Evolutionary conservation across 148 eudicot species (phyloP).

Genomic region (Silene uniflora): DNA sequence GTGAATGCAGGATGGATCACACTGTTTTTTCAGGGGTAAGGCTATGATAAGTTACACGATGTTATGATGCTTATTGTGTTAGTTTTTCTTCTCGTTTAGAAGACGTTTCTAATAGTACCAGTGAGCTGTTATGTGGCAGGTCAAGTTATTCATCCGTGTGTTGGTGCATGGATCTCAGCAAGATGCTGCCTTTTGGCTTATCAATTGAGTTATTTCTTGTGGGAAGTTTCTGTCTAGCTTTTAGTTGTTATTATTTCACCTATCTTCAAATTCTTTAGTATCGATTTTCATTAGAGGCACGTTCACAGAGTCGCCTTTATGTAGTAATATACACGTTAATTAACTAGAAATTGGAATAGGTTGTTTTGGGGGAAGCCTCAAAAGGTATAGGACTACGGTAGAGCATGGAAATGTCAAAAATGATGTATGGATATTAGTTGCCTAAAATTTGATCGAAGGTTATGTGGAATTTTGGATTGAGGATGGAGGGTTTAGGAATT

Average conservation of each 20-base stretch:
- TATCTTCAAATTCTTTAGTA: background rate
- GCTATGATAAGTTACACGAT: background rate
- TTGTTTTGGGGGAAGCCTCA: background rate
- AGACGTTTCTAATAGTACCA: conserved; percentile 24
- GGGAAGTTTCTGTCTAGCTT: no score
- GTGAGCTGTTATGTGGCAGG: conserved; percentile 36
- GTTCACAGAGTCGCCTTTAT: background rate
- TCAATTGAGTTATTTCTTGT: background rate
- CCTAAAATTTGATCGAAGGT: no score
- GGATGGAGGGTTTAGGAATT: no score
- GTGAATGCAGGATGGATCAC: conserved; percentile 20
- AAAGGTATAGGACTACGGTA: background rate
- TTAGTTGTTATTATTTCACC: no score
- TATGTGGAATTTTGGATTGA: no score
- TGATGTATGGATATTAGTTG: no score
- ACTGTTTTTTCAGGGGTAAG: background rate
- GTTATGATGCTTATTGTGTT: conserved; percentile 5
- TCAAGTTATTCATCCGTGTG: conserved; percentile 17
- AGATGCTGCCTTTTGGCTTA: conserved; percentile 30
- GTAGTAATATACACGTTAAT: background rate
- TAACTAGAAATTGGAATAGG: background rate
- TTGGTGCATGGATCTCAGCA: conserved; percentile 30
- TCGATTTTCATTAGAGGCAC: background rate
- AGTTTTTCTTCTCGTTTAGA: background rate
- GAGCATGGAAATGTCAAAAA: no score